Evolutionary conservation across 2,329 filamentous ascomycete species (phyloP), one percentile per base, ranked within the genome.

Genomic region (Mycosphaerella sp.): DNA sequence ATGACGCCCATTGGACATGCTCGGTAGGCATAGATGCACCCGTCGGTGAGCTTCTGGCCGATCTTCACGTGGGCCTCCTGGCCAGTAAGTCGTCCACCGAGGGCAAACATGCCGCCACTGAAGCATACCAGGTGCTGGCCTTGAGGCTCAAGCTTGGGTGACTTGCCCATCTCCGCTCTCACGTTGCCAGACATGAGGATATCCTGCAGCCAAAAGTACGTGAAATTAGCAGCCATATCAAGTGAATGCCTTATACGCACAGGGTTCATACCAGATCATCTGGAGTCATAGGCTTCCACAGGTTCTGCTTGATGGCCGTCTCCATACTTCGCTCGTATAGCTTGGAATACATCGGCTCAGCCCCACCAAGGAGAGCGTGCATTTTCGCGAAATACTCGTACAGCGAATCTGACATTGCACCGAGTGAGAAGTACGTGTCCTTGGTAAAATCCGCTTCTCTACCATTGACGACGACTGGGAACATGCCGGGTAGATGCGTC

Each of bases 21-120:
- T 56, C 76, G 73, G 64, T 84, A 83, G 1, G 79, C 75, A 79
- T 79, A 84, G n/a, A 82, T 75, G 61, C 80, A 84, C 3, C 77
- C 77, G 50, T 83, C 75, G 0, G 79, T 78, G 41, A 84, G 68
- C 59, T 80, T 78, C 39, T 72, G 70, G 9, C 78, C 81, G 45
- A 82, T 74, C 0, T 73, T 68, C 54, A 83, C 68, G 58, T 84
- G 79, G 13, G 68, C 67, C 2, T 75, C 66, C n/a, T 77, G 70
- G 12, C 72, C 67, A 63, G 82, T 82, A 1, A 82, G 61, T 40
- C 59, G 79, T 40, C 79, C 75, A 25, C 79, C 80, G 0, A 84
- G 65, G 0, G 76, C 80, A 53, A 81, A 78, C 79, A 83, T 83
- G 46, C 79, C 80, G 9, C 80, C 80, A 0, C 76, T 72, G 61